phyloP scores from a whole-genome alignment of 345 rosid genomes.

The Excoecaria cochinchinensis region DNA sequence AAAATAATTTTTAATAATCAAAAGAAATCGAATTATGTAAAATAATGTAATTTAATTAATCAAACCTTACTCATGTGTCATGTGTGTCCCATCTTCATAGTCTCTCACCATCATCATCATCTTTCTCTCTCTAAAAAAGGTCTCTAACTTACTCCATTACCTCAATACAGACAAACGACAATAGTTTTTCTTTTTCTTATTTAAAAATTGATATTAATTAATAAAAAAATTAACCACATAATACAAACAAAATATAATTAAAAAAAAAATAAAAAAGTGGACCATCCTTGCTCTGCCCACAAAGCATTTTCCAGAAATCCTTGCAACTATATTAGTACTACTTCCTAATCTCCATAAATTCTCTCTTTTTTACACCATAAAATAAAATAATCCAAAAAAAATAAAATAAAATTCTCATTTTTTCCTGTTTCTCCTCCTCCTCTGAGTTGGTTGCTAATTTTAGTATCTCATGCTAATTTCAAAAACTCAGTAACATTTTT shows the following conservation, averaged over 20 bases:
- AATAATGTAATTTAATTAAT: not conserved
- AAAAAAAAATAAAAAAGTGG: not conserved
- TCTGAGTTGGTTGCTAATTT: not conserved
- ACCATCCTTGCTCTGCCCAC: conserved; percentile 26
- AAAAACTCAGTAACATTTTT: not conserved
- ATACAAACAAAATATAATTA: not conserved
- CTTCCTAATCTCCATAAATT: conserved; percentile 29
- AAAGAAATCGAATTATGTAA: not conserved
- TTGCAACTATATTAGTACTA: conserved; percentile 26
- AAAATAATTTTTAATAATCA: not conserved
- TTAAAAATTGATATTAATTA: not conserved
- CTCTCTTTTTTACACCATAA: conserved; percentile 6
- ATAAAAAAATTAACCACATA: not conserved
- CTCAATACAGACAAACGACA: conserved; percentile 29
- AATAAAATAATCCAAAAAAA: not conserved
- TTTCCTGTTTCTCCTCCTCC: not conserved
- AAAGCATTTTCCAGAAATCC: conserved; percentile 52
- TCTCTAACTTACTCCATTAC: conserved; percentile 30
- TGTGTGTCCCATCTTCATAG: not conserved
- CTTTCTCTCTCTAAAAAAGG: conserved; percentile 29
- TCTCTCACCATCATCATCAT: not conserved
- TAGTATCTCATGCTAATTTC: not conserved
- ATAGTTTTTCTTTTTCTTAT: not conserved
- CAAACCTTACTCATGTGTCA: not conserved
- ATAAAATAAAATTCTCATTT: not conserved